These are phyloP conservation scores for Coemansia sp. DNA, from an alignment of 192 early-diverging fungal species.

Conservation along the genomic window DNA sequence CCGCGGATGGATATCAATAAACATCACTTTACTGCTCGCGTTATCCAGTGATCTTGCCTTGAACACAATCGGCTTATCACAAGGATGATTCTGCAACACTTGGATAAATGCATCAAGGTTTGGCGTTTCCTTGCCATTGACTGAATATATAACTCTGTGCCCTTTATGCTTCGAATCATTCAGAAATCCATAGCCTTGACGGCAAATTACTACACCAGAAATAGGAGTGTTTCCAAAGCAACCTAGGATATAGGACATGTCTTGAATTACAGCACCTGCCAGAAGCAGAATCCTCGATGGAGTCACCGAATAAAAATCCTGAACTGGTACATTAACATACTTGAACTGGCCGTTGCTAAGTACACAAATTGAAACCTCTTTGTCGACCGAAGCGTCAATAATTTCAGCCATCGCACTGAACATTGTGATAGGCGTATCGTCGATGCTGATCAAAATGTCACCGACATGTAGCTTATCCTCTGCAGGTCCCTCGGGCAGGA, in stretches of 20 bases:
- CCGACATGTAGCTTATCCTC: conserved; percentile 62
- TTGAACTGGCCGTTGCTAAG: conserved; percentile 57
- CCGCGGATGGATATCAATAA: not conserved
- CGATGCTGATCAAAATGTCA: conserved; percentile 68
- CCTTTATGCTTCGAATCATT: too few relatives aligned
- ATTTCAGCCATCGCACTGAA: conserved; percentile 68
- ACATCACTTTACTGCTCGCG: not conserved
- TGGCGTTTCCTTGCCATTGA: not conserved
- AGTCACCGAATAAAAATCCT: conserved; percentile 75
- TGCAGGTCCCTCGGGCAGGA: conserved; percentile 70
- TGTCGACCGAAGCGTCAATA: conserved; percentile 62
- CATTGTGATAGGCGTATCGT: conserved; percentile 63
- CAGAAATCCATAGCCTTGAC: too few relatives aligned
- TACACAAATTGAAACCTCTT: conserved; percentile 56
- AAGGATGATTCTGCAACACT: not conserved
- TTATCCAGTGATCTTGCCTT: not conserved
- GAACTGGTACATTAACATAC: conserved; percentile 55
- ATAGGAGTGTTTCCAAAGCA: too few relatives aligned
- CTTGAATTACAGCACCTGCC: conserved; percentile 77
- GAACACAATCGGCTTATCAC: not conserved
- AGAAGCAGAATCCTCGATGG: conserved; percentile 82
- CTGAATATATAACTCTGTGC: not conserved
- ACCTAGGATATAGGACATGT: conserved; percentile 58
- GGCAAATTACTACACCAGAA: too few relatives aligned
- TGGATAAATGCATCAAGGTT: not conserved